These are phyloP conservation scores for Pyrenophora graminea DNA, from an alignment of 2,329 filamentous ascomycete genomes.

Conservation along the genomic window DNA sequence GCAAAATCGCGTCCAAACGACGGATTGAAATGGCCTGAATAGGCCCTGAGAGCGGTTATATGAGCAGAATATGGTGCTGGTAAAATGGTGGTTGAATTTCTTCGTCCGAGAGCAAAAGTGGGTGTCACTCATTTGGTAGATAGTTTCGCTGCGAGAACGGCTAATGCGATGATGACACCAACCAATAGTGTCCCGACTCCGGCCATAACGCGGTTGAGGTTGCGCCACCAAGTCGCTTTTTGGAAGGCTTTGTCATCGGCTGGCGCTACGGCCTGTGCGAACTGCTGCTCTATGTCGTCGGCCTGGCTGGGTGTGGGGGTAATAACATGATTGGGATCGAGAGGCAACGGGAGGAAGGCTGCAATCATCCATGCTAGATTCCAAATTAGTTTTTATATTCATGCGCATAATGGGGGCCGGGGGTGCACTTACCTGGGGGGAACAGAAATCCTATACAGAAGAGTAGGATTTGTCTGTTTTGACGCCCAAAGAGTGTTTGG, in stretches of 20 bases:
- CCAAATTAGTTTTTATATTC: slow-evolving; percentile 21
- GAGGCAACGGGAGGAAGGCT: slow-evolving; percentile 72
- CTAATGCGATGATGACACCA: slow-evolving; percentile 52
- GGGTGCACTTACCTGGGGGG: slow-evolving; percentile 57
- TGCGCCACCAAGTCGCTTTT: slow-evolving; percentile 68
- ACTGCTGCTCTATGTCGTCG: slow-evolving; percentile 50
- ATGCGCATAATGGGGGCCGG: slow-evolving; percentile 4
- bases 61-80: slow-evolving; percentile 1
- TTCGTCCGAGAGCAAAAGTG: slow-evolving; percentile 6
- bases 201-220: slow-evolving; percentile 65
- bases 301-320: slow-evolving; percentile 44
- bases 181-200: slow-evolving; percentile 61
- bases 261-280: slow-evolving; percentile 50
- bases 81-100: slow-evolving; percentile 8
- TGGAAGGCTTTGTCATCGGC: slow-evolving; percentile 57
- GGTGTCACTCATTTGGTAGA: slow-evolving; percentile 10
- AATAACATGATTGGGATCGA: slow-evolving; percentile 52
- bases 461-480: slow-evolving; percentile 74
- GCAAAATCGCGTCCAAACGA: slow-evolving; percentile 15
- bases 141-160: slow-evolving; percentile 45
- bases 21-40: slow-evolving; percentile 3
- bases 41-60: slow-evolving; percentile 6
- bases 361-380: slow-evolving; percentile 76
- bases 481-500: slow-evolving; percentile 64
- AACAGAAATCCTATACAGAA: slow-evolving; percentile 80